Conservation (phyloP, 768 basidiomycete species). For the Dentipellis sp. region DNA sequence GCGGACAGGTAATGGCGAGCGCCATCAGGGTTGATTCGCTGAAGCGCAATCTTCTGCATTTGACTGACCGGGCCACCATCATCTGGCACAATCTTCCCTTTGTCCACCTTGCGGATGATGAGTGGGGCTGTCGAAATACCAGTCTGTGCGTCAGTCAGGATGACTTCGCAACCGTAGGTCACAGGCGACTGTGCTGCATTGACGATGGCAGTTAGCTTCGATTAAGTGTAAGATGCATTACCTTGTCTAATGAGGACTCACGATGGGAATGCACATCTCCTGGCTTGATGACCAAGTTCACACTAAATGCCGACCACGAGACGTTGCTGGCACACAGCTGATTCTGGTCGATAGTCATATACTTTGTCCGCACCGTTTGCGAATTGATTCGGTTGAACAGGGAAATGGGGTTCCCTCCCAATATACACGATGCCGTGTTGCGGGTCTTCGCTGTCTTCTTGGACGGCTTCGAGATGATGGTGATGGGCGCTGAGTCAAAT, state of each 20-base stretch:
- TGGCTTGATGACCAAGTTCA: conserved; percentile 76
- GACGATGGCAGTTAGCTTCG: neutral
- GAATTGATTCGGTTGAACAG: conserved; percentile 96
- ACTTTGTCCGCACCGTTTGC: conserved; percentile 94
- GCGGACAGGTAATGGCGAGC: conserved; percentile 84
- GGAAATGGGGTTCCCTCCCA: conserved; percentile 82
- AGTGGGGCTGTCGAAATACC: conserved; percentile 82
- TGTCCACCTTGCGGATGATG: conserved; percentile 88
- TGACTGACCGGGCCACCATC: conserved; percentile 91
- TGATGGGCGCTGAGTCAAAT: conserved; percentile 86
- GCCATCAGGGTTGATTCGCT: conserved; percentile 74
- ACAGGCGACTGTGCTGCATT: conserved; percentile 64
- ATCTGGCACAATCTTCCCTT: conserved; percentile 77
- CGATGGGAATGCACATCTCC: conserved; percentile 56
- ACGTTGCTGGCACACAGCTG: conserved; percentile 84
- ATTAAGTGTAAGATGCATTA: neutral
- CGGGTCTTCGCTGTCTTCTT: conserved; percentile 96
- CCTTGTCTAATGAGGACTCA: conserved; percentile 39
- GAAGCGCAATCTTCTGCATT: conserved; percentile 93
- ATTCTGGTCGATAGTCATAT: conserved; percentile 86
- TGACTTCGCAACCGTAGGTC: conserved; percentile 85
- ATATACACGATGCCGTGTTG: conserved; percentile 84
- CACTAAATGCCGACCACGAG: conserved; percentile 91
- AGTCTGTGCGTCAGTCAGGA: conserved; percentile 75
- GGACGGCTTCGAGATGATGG: conserved; percentile 94